phyloP scores from a whole-genome alignment of 768 basidiomycete species.

The Collybiopsis luxurians region DNA sequence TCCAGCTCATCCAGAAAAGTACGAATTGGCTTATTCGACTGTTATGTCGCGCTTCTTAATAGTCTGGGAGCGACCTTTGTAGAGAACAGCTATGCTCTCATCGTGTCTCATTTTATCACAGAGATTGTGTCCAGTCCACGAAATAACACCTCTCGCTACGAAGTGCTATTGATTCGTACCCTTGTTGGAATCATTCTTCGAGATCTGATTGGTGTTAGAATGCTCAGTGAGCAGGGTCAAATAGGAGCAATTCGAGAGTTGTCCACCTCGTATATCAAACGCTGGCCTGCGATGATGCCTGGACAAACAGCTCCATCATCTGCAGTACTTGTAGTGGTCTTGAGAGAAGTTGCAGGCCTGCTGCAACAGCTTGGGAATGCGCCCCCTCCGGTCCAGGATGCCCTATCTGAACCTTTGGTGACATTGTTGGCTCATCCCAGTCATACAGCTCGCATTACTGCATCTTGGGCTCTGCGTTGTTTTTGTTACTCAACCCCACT shows the following conservation, averaged over 20 bases:
- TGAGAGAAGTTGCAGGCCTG: conserved; percentile 83
- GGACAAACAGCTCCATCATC: conserved; percentile 71
- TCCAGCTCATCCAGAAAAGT: conserved; percentile 62
- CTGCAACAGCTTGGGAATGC: conserved; percentile 91
- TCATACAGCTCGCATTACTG: conserved; percentile 81
- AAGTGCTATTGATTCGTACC: conserved; percentile 67
- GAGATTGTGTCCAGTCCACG: conserved; percentile 70
- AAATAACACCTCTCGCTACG: conserved; percentile 61
- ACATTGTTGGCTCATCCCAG: conserved; percentile 85
- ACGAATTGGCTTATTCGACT: conserved; percentile 85
- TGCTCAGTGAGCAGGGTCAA: conserved; percentile 93
- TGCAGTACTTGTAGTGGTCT: conserved; percentile 64
- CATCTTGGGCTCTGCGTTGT: conserved; percentile 84
- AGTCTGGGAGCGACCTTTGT: conserved; percentile 75
- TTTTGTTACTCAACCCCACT: conserved; percentile 91
- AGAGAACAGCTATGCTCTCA: conserved; percentile 77
- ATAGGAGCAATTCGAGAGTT: conserved; percentile 89
- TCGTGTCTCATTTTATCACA: conserved; percentile 73
- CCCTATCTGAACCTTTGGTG: conserved; percentile 79
- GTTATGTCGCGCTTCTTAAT: conserved; percentile 76
- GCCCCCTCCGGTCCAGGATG: conserved; percentile 87
- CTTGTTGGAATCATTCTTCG: conserved; percentile 76
- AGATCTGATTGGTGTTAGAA: conserved; percentile 83
- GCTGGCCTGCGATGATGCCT: conserved; percentile 93
- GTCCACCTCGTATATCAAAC: conserved; percentile 75